Conservation (phyloP, 805 yeast species). For the Yarrowia osloensis region DNA sequence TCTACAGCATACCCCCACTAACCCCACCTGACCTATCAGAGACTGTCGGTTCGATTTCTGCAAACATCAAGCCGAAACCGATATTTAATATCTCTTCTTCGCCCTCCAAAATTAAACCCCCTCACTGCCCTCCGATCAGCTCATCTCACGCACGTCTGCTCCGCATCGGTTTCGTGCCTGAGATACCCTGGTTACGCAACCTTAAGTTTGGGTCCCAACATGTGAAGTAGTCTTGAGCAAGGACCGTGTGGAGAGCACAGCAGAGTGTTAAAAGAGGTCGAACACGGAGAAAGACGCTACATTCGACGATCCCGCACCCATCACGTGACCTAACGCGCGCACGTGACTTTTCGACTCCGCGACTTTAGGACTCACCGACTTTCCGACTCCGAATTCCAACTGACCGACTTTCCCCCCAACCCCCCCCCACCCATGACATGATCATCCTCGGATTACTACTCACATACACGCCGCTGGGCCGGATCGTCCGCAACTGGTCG, state of each 20-base stretch:
- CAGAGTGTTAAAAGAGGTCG: no score
- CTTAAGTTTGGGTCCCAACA: neutral
- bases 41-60: no score
- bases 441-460: slow-evolving; percentile 15
- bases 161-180: neutral
- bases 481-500: neutral
- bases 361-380: no score
- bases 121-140: neutral
- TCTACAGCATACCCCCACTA: no score
- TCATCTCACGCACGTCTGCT: neutral
- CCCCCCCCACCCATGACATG: neutral
- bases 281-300: no score
- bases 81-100: no score
- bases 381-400: neutral
- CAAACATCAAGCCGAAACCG: no score
- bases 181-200: neutral
- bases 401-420: no score
- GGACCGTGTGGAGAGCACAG: neutral
- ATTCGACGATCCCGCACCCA: no score
- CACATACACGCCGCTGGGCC: slow-evolving; percentile 21
- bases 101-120: neutral
- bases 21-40: no score
- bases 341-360: no score
- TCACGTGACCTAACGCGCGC: neutral
- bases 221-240: neutral